Evolutionary conservation across 371 early-diverging fungal species (phyloP), one percentile per base, ranked within the genome.

Genomic region (Syncephalastrum racemosum): DNA sequence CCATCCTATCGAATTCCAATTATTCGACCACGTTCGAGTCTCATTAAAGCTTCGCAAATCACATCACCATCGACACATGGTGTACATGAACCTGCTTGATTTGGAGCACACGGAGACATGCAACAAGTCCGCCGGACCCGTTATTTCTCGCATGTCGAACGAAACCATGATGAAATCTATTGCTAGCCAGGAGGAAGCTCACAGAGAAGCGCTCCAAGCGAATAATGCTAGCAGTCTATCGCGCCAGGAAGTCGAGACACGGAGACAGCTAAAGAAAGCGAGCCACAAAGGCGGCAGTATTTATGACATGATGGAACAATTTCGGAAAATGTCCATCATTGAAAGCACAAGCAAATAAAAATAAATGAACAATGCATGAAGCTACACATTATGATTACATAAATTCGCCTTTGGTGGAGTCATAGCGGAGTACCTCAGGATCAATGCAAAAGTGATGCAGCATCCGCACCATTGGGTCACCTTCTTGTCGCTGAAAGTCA

Each of bases 11-110:
- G 55, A 62, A 22, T 81, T 84, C 56, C 66, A 65, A 14, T 50
- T 85, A 15, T 86, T 86, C 60, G 85, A 86, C 66, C 77, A 75
- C 48, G 82, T 86, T 19, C 69, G 71, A 41, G 84, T 86, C 0
- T 78, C 82, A 0, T 63, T 86, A 8, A 76, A 80, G 46, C 64
- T 84, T 27, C 79, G 81, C 8, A 76, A 73, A 47, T 84, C 85
- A 10, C 80, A 80, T 53, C 83, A 81, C 8, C 87, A 85, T 56
- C 81, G 85, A 10, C 81, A 84, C 42, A 73, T 76, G 54, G 81
- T 83, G 14, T 81, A 83, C 39, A 81, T 86, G 84, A 71, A 77
- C 2, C 53, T 84, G 54, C 68, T 83, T 12, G 82, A 80, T 50
- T 66, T 79, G 10, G 70, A 79, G 10, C 67, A 31, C 36, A 31